Evolutionary conservation across 2,329 filamentous ascomycete species (phyloP), one percentile per base, ranked within the genome.

Genomic region (Podosphaera fusca): DNA sequence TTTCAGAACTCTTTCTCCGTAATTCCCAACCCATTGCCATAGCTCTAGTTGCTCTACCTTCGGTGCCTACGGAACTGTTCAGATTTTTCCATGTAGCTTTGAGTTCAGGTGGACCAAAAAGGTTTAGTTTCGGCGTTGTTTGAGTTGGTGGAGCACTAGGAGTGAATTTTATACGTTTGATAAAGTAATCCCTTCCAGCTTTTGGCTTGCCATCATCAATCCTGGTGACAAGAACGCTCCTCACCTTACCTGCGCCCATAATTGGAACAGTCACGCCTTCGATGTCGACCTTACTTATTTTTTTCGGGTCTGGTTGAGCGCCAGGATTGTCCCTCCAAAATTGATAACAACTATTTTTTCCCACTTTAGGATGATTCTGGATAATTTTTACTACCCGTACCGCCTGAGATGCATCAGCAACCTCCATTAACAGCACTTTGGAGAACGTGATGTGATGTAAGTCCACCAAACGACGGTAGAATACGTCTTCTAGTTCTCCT

Each of bases 311-410:
- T 0, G 69, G 62, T 10, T 62, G 60, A 49, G 70, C 57, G 63
- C 76, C 74, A 0, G 80, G 80, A 68, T 74, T 77, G 66, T 90
- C 85, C 57, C 82, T 71, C 86, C 85, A 90, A 4, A 89, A 73
- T 67, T 88, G 81, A 1, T 82, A 67, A 30, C 59, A 51, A 0
- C 62, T 61, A 10, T 56, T 59, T 58, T 70, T 62, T 5, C 55
- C 55, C 33, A 54, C 21, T 30, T 30, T n/a, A 21, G 56, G 36
- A 35, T n/a, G 33, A 2, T n/a, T 47, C 29, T 42, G 33, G 33
- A 68, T 56, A 5, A 73, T 76, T 7, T 66, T 63, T 1, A 76
- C 74, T 1, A 92, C 82, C 10, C 85, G 73, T 4, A 68, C 57
- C 0, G 84, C 86, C 69, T 94, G 87, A 4, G 69, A 71, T 59